Base-by-base conservation (phyloP, 805 yeast genomes). In the Nakazawaea ambrosiae region DNA sequence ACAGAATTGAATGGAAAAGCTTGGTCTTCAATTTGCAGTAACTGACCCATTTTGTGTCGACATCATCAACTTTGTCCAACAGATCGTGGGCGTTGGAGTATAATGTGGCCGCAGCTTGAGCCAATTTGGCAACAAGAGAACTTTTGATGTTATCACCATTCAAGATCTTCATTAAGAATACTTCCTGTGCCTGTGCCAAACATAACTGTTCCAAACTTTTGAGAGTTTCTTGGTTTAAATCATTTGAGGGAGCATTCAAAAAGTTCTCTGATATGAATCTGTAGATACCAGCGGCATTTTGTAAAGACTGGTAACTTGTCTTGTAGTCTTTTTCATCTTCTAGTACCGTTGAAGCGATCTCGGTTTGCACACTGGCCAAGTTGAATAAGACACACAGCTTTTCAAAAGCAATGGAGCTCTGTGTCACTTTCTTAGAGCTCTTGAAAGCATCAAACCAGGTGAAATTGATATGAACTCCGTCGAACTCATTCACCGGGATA, bases 161-260 rank as follows among this genome's bases (percentile, higher is more conserved):
- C 26, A 86, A 53, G 7, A 77, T 73, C 45, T 76, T 81, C 49
- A 79, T 54, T 3, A 81, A 60, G 54, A 90, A 89, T 5, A 82
- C 70, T 47, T 92, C 96, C 53, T 89, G 96, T 3, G 92, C 86
- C 55, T 90, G 96, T 0, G 94, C 92, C 39, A 87, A 63, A 75
- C 81, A 76, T 38, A 89, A 55, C 45, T 70, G 70, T 12, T 68
- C 55, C 35, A 90, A 66, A 25, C 85, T 79, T 29, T 68, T 67
- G 8, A 85, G 74, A 1, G 86, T 77, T 17, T 80, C 75, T 24
- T 81, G 82, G 42, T 71, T 66, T 34, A 89, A 61, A 57, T 90
- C 98, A 4, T 69, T 63, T 4, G 88, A 75, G 1, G 97, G 96
- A 0, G 96, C 90, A 58, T 89, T 92, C 33, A 88, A 61, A 57